Evolutionary conservation across 768 basidiomycete genomes (phyloP).

Genomic region (Galerina sulciceps): DNA sequence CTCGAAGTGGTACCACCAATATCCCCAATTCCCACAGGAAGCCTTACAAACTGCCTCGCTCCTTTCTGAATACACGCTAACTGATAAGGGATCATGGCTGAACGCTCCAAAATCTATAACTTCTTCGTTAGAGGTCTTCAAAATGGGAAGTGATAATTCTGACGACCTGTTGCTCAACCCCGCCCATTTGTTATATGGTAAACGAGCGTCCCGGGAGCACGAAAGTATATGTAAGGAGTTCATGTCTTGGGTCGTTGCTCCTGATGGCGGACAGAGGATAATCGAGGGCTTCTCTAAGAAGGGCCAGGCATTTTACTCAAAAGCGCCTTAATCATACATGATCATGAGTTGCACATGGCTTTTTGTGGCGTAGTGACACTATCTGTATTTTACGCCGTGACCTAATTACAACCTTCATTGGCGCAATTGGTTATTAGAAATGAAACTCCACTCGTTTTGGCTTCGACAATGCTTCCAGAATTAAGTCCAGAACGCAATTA

Average conservation of each 20-base stretch:
- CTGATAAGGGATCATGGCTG: constrained; percentile 54
- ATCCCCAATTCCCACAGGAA: constrained; percentile 54
- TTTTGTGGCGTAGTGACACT: no score
- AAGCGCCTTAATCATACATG: constrained; percentile 22
- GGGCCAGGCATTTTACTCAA: constrained; percentile 32
- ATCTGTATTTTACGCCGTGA: no score
- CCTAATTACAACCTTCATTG: no score
- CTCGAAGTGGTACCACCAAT: constrained; percentile 65
- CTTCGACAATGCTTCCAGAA: no score
- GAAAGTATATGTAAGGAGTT: constrained; percentile 39
- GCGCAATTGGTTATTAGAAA: no score
- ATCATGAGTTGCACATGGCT: no score
- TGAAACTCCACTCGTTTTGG: no score
- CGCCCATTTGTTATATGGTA: constrained; percentile 44
- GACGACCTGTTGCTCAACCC: constrained; percentile 53
- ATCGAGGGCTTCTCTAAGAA: constrained; percentile 40
- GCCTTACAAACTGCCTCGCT: constrained; percentile 50
- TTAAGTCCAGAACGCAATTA: no score
- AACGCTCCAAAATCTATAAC: constrained; percentile 40
- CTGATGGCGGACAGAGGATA: constrained; percentile 49
- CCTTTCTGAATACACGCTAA: constrained; percentile 56
- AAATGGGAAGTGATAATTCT: constrained; percentile 42
- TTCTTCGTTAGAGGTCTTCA: constrained; percentile 38
- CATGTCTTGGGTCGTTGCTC: constrained; percentile 44
- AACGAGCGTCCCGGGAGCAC: constrained; percentile 26